Percentiles rank a stretch among this genome's conserved stretches.
These are phyloP conservation scores for Paramecium sexaurelia DNA, from an alignment of 73 alveolate species.

Conservation along the genomic window DNA sequence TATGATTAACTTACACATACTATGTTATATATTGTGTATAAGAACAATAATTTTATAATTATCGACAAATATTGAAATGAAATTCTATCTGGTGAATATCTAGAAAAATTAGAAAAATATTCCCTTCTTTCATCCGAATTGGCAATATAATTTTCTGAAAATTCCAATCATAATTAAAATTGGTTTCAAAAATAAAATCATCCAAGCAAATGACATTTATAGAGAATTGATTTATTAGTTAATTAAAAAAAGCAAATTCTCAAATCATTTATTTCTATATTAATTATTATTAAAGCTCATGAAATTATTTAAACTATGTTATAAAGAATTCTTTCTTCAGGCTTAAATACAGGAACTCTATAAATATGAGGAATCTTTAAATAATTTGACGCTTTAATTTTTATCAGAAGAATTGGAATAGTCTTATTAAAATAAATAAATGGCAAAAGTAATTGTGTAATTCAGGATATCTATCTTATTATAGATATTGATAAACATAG, in stretches of 20 bases:
- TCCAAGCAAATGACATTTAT: background rate
- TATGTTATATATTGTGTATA: too few relatives aligned
- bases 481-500: slow-evolving; percentile 16
- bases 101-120: too few relatives aligned
- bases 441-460: slow-evolving; percentile 15
- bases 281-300: background rate
- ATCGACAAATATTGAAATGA: too few relatives aligned
- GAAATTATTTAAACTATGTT: background rate
- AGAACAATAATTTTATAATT: too few relatives aligned
- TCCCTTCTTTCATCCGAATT: too few relatives aligned
- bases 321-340: background rate
- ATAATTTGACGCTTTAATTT: background rate
- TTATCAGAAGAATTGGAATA: background rate
- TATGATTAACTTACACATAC: too few relatives aligned
- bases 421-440: slow-evolving; percentile 4
- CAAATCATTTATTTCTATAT: background rate
- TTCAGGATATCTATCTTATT: background rate
- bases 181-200: background rate
- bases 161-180: too few relatives aligned
- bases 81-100: too few relatives aligned
- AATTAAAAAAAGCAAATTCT: background rate
- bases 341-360: slow-evolving; percentile 2
- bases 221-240: background rate
- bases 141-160: too few relatives aligned
- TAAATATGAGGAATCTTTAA: background rate